Conservation (phyloP, 306 rosid genomes). For the Argentina anserina region DNA sequence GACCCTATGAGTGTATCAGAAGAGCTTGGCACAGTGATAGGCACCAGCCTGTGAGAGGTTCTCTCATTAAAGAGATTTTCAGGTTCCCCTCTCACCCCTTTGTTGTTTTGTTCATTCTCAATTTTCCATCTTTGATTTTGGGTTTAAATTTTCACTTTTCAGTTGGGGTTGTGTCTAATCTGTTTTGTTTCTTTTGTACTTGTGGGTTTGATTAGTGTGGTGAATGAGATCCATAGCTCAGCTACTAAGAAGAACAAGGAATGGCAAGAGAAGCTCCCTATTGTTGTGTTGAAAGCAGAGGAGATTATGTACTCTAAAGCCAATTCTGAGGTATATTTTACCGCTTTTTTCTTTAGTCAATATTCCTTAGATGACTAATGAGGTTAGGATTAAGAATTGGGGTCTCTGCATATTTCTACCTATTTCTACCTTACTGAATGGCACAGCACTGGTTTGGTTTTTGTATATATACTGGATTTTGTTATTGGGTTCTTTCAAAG, state of each 20-base stretch:
- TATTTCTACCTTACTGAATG: not conserved
- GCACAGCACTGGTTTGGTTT: not conserved
- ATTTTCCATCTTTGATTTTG: not conserved
- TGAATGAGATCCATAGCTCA: conserved; percentile 51
- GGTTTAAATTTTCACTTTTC: not conserved
- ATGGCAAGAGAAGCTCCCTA: conserved; percentile 80
- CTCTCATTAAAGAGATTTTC: conserved; percentile 81
- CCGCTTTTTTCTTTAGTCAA: not conserved
- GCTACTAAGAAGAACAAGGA: conserved; percentile 69
- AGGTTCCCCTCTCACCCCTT: too few relatives aligned
- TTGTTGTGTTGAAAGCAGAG: conserved; percentile 73
- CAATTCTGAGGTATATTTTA: conserved; percentile 55
- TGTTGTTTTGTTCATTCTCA: not conserved
- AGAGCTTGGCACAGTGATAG: conserved; percentile 86
- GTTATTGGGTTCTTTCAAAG: conserved; percentile 2
- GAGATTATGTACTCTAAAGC: conserved; percentile 84
- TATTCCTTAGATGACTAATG: not conserved
- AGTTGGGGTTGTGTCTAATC: not conserved
- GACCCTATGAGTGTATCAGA: conserved; percentile 70
- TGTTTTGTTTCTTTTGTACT: not conserved
- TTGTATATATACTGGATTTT: not conserved
- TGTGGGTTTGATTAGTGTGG: conserved; percentile 43
- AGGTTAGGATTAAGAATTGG: not conserved
- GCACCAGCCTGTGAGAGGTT: conserved; percentile 77
- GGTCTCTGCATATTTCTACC: not conserved